Percentiles rank a stretch among this genome's conserved stretches.
Conservation (phyloP, 2,329 filamentous ascomycete species). For the Nemania bipapillata region DNA sequence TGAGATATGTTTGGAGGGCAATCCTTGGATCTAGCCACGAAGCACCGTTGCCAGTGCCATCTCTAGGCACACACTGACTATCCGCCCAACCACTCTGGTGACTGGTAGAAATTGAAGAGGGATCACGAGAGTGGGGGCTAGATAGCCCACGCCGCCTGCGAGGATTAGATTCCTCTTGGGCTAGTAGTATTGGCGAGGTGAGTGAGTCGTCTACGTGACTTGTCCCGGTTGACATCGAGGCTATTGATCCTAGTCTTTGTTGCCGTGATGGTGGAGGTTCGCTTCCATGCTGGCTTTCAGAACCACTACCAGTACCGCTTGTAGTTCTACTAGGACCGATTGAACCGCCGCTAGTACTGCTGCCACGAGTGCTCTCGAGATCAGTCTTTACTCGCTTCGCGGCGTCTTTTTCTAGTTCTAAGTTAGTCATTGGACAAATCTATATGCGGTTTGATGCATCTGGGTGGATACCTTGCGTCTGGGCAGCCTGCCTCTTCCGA, state of each 20-base stretch:
- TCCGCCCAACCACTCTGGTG: constrained; percentile 43
- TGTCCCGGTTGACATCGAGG: constrained; percentile 55
- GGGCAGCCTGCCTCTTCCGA: constrained; percentile 74
- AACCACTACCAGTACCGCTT: constrained; percentile 59
- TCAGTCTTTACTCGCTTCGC: constrained; percentile 64
- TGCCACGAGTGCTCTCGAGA: constrained; percentile 51
- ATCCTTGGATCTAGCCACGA: constrained; percentile 47
- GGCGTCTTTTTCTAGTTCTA: constrained; percentile 58
- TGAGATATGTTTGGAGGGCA: constrained; percentile 36
- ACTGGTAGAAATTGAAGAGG: constrained; percentile 37
- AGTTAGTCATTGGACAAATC: constrained; percentile 35
- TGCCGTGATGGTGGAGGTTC: constrained; percentile 61
- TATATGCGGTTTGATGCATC: constrained; percentile 12
- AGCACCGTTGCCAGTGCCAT: constrained; percentile 27
- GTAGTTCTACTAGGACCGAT: constrained; percentile 54
- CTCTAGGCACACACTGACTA: constrained; percentile 38
- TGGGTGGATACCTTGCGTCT: constrained; percentile 63
- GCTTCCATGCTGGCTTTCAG: constrained; percentile 60
- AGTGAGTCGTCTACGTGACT: constrained; percentile 57
- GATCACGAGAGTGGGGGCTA: constrained; percentile 47
- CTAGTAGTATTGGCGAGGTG: constrained; percentile 56
- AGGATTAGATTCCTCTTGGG: constrained; percentile 51
- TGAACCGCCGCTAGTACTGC: constrained; percentile 57
- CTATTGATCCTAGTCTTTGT: constrained; percentile 61
- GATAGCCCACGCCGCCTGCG: constrained; percentile 46